Percentiles rank a stretch among this genome's conserved stretches.
Conservation (phyloP, 768 basidiomycete genomes). For the Suillus discolor region DNA sequence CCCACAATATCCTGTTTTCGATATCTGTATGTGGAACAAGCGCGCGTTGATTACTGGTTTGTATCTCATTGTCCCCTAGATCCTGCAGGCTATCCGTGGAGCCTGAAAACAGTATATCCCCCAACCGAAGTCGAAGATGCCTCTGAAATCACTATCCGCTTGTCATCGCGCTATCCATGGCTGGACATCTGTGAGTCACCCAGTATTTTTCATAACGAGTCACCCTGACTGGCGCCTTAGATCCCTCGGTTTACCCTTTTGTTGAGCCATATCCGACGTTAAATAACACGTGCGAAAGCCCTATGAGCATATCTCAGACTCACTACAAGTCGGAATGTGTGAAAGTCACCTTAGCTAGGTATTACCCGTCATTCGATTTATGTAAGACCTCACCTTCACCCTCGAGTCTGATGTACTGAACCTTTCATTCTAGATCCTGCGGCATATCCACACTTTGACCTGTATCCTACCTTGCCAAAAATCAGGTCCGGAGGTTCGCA, state of each 20-base stretch:
- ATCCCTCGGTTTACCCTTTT: constrained; percentile 21
- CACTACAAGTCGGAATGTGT: background rate
- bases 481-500: background rate
- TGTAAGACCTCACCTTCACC: constrained; percentile 18
- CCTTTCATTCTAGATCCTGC: constrained; percentile 24
- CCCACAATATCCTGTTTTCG: constrained; percentile 27
- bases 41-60: background rate
- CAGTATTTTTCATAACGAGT: background rate
- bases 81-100: constrained; percentile 31
- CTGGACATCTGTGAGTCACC: constrained; percentile 27
- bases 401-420: constrained; percentile 1
- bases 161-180: constrained; percentile 22
- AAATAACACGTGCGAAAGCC: constrained; percentile 1
- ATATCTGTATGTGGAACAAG: constrained; percentile 34
- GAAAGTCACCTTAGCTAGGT: constrained; percentile 6
- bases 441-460: constrained; percentile 40
- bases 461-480: constrained; percentile 17
- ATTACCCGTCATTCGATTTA: constrained; percentile 25
- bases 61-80: constrained; percentile 13
- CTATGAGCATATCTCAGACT: constrained; percentile 4
- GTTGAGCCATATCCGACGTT: constrained; percentile 17
- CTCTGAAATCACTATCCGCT: background rate
- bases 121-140: constrained; percentile 10
- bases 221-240: constrained; percentile 10
- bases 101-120: constrained; percentile 28